These are phyloP conservation scores for Penicillium egyptiacum DNA, from an alignment of 495 filamentous ascomycete genomes.

Conservation along the genomic window DNA sequence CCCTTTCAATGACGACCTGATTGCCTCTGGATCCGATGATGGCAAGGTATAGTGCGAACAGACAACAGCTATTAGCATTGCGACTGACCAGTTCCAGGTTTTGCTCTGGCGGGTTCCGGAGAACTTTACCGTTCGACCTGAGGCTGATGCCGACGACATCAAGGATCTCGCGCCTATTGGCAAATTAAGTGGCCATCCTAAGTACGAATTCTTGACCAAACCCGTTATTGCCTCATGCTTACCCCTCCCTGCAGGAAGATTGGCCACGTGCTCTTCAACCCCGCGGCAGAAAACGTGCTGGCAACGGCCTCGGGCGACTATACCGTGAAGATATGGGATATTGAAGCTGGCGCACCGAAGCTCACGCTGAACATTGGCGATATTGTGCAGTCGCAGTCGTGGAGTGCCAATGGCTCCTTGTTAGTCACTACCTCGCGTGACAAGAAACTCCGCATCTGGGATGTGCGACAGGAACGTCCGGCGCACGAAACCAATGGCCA, in stretches of 20 bases:
- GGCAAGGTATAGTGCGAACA: constrained; percentile 63
- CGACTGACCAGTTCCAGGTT: constrained; percentile 49
- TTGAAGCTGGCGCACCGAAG: constrained; percentile 70
- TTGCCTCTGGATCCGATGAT: constrained; percentile 94
- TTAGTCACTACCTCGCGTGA: constrained; percentile 93
- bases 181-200: constrained; percentile 69
- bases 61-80: background rate
- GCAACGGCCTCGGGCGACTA: constrained; percentile 94
- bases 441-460: constrained; percentile 98
- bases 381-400: constrained; percentile 91
- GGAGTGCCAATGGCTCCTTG: constrained; percentile 88
- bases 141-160: constrained; percentile 71
- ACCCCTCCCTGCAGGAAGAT: constrained; percentile 65
- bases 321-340: constrained; percentile 95
- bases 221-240: constrained; percentile 11
- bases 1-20: constrained; percentile 89
- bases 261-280: constrained; percentile 96
- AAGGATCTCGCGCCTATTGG: constrained; percentile 76
- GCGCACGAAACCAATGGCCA: constrained; percentile 85
- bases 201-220: constrained; percentile 31
- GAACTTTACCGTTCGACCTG: constrained; percentile 77
- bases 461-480: constrained; percentile 87
- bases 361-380: constrained; percentile 80
- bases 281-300: constrained; percentile 91
- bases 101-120: constrained; percentile 95